These are phyloP conservation scores for Exophiala sp. DNA, from an alignment of 2,329 filamentous ascomycete species.

Conservation along the genomic window DNA sequence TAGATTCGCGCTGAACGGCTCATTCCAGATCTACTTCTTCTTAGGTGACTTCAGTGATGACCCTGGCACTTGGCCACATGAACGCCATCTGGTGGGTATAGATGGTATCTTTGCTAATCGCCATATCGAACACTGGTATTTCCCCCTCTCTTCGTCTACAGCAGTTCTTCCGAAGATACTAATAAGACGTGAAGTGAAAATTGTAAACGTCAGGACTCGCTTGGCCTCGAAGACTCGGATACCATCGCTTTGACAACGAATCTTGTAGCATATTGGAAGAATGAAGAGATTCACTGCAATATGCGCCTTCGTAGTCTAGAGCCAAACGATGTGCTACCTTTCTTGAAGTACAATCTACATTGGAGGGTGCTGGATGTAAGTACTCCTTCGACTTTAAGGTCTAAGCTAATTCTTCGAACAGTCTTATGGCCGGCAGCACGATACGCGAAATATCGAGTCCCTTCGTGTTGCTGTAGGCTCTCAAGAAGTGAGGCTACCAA, in stretches of 20 bases:
- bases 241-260: background rate
- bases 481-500: background rate
- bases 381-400: background rate
- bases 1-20: background rate
- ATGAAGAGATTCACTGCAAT: background rate
- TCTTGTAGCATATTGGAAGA: background rate
- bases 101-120: background rate
- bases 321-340: background rate
- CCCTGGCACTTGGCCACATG: background rate
- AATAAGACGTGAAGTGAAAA: background rate
- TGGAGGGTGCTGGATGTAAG: background rate
- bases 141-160: background rate
- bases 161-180: background rate
- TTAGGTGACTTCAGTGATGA: background rate
- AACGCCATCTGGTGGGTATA: background rate
- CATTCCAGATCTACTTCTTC: background rate
- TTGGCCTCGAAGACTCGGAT: background rate
- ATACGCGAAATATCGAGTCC: background rate
- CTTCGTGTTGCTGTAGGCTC: background rate
- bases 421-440: background rate
- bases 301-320: background rate
- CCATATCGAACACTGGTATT: background rate
- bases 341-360: background rate
- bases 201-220: background rate
- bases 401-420: background rate